These are phyloP conservation scores for Pythium plurisporium DNA, from an alignment of 352 stramenopile species.

Conservation along the genomic window DNA sequence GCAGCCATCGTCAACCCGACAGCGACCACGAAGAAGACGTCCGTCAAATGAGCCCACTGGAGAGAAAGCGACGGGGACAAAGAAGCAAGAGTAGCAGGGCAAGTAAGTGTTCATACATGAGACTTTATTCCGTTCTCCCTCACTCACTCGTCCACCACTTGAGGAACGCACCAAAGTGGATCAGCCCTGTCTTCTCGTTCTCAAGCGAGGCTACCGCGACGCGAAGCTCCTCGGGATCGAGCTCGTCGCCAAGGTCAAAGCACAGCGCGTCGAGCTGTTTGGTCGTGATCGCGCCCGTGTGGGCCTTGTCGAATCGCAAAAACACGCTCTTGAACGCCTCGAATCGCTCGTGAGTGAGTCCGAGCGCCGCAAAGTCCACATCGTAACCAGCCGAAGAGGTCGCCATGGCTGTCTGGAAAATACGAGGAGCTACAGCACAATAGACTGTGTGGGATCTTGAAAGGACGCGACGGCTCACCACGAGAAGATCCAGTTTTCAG, in stretches of 20 bases:
- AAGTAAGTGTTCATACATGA: no score
- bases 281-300: conserved; percentile 45
- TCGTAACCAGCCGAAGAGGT: conserved; percentile 28
- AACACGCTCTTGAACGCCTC: conserved; percentile 63
- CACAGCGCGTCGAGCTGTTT: conserved; percentile 55
- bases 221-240: conserved; percentile 54
- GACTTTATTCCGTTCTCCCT: neutral
- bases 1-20: conserved; percentile 16
- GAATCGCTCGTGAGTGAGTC: conserved; percentile 42
- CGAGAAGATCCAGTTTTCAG: no score
- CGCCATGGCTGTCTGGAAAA: no score
- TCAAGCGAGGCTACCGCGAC: conserved; percentile 43
- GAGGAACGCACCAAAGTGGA: conserved; percentile 62
- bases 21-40: conserved; percentile 18
- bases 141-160: conserved; percentile 60
- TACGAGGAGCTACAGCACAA: no score
- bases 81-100: conserved; percentile 1
- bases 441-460: no score
- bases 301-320: conserved; percentile 38
- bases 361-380: conserved; percentile 43
- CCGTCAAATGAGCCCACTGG: neutral
- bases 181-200: conserved; percentile 46
- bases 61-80: neutral
- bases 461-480: no score
- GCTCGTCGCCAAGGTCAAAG: conserved; percentile 50